These are phyloP conservation scores for Dimargaris cristalligena DNA, from an alignment of 192 early-diverging fungal species.

Conservation along the genomic window DNA sequence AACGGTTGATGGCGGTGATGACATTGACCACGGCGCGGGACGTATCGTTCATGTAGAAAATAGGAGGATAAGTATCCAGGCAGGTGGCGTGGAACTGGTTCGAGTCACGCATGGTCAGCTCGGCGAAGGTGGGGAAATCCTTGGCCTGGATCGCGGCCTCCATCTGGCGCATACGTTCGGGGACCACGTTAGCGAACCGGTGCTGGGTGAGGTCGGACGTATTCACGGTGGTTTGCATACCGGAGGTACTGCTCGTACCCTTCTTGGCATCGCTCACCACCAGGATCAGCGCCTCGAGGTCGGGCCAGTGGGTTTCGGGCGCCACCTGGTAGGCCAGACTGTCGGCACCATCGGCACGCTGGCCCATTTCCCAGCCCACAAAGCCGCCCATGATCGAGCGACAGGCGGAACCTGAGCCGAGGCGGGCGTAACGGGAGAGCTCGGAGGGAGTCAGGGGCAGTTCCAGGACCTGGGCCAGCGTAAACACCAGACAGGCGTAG, in stretches of 20 bases:
- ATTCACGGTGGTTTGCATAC: constrained; percentile 94
- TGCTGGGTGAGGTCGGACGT: constrained; percentile 75
- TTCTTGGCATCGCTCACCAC: constrained; percentile 90
- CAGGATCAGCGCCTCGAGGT: constrained; percentile 85
- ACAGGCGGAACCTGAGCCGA: constrained; percentile 95
- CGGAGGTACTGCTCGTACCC: constrained; percentile 73
- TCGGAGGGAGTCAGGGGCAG: constrained; percentile 54
- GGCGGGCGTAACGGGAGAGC: constrained; percentile 76
- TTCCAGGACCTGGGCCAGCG: constrained; percentile 55
- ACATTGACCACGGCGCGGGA: constrained; percentile 74
- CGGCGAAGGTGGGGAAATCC: constrained; percentile 85
- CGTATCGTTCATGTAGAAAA: constrained; percentile 94
- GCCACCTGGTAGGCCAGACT: constrained; percentile 88
- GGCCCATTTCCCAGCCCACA: constrained; percentile 94
- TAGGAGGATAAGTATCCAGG: constrained; percentile 96
- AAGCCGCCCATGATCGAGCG: constrained; percentile 95
- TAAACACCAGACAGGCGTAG: constrained; percentile 81
- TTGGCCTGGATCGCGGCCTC: constrained; percentile 58
- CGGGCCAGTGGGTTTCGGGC: constrained; percentile 81
- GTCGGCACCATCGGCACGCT: constrained; percentile 58
- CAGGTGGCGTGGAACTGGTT: constrained; percentile 99
- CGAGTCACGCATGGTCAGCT: constrained; percentile 92
- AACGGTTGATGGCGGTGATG: constrained; percentile 70
- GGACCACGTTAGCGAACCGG: constrained; percentile 74
- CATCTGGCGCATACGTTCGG: constrained; percentile 78